Evolutionary conservation across 257 asterid species (phyloP).

Genomic region (Solanum peruvianum): DNA sequence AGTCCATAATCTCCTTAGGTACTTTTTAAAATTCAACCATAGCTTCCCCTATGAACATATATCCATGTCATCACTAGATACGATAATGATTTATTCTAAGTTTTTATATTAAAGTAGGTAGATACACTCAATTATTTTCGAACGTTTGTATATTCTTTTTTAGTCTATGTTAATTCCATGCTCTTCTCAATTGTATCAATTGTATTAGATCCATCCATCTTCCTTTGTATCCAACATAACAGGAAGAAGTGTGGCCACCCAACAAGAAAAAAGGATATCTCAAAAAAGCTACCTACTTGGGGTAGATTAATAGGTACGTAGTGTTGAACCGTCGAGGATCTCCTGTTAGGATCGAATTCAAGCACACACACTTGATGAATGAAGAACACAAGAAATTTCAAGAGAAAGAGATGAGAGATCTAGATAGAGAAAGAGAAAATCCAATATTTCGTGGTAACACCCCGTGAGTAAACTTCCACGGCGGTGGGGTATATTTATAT

Average conservation of each 20-base stretch:
- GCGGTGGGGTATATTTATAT: no score
- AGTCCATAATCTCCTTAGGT: background rate
- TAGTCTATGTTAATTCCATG: background rate
- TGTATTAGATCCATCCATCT: background rate
- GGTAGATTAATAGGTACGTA: background rate
- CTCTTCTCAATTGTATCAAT: background rate
- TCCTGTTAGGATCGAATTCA: no score
- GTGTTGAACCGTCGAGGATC: background rate
- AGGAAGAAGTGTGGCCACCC: background rate
- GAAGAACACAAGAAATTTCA: no score
- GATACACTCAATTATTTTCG: no score
- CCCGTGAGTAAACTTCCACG: no score
- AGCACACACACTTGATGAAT: no score
- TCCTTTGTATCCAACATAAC: background rate
- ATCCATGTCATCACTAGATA: background rate
- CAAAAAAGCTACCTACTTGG: background rate
- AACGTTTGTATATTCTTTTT: no score
- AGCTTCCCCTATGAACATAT: background rate
- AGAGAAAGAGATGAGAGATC: no score
- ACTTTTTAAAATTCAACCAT: background rate
- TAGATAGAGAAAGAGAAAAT: no score
- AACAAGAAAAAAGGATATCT: background rate
- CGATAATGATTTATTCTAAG: background rate
- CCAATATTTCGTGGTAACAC: no score
- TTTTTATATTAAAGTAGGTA: no score